Conservation (phyloP, 2,329 filamentous ascomycete genomes). For the Paramyrothecium roridum region DNA sequence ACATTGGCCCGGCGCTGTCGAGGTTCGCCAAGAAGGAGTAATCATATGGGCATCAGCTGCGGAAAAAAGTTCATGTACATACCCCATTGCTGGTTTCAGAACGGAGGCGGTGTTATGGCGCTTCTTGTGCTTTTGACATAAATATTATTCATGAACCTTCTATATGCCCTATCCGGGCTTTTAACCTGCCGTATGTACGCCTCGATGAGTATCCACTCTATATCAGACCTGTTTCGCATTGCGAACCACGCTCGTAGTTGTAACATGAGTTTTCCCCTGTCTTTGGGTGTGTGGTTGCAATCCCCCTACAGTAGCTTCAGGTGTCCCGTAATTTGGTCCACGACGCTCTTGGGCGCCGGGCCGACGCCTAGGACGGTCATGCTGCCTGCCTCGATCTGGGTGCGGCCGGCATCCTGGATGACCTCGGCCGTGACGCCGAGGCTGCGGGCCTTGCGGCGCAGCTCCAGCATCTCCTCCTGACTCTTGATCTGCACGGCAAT, state of each 20-base stretch:
- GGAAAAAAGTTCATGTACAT: conserved; percentile 14
- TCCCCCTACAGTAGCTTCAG: conserved; percentile 71
- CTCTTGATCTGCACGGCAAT: conserved; percentile 86
- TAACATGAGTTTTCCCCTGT: no score
- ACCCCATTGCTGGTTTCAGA: neutral
- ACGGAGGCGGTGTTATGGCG: neutral
- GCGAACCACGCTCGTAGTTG: neutral
- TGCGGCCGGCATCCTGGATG: conserved; percentile 92
- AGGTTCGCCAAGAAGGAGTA: conserved; percentile 76
- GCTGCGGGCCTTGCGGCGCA: conserved; percentile 76
- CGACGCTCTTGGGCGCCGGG: conserved; percentile 77
- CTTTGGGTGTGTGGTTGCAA: no score
- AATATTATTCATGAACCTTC: neutral
- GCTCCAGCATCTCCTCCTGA: conserved; percentile 73
- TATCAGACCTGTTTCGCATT: neutral
- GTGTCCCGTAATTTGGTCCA: conserved; percentile 81
- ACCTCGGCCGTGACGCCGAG: conserved; percentile 85
- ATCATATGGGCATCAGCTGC: conserved; percentile 7
- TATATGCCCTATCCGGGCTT: neutral
- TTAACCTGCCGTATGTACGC: neutral
- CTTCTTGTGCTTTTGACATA: conserved; percentile 1
- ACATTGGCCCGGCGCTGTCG: conserved; percentile 80
- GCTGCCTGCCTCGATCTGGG: conserved; percentile 92
- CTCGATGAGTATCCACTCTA: neutral
- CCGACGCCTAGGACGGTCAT: conserved; percentile 86